Percentiles rank a stretch among this genome's conserved stretches.
These are phyloP conservation scores for Bipolaris cookei DNA, from an alignment of 2,329 filamentous ascomycete genomes.

Conservation along the genomic window DNA sequence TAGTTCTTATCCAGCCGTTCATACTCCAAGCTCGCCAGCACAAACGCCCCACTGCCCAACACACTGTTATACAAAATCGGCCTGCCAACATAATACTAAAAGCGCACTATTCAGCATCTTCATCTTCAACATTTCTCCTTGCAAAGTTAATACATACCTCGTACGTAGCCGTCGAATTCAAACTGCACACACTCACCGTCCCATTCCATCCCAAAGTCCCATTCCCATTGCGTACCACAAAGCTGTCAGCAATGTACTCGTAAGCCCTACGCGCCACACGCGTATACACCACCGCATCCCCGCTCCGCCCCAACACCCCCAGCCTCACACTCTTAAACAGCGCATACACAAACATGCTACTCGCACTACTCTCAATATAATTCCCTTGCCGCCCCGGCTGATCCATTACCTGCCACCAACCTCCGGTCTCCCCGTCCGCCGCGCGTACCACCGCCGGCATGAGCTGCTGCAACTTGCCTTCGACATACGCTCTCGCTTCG, in stretches of 20 bases:
- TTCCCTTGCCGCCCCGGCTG: slow-evolving; percentile 58
- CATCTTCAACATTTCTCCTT: no score
- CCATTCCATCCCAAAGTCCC: slow-evolving; percentile 41
- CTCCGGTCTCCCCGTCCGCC: slow-evolving; percentile 45
- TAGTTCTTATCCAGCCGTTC: slow-evolving; percentile 13
- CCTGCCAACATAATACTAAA: slow-evolving; percentile 52
- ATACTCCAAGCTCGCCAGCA: slow-evolving; percentile 32
- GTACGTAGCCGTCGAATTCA: slow-evolving; percentile 31
- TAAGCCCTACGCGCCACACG: slow-evolving; percentile 49
- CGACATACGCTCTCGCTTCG: slow-evolving; percentile 1
- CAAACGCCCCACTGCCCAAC: slow-evolving; percentile 32
- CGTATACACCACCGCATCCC: slow-evolving; percentile 7
- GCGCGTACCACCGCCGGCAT: slow-evolving; percentile 48
- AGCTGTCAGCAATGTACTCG: slow-evolving; percentile 27
- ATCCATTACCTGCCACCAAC: slow-evolving; percentile 65
- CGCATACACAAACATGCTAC: slow-evolving; percentile 64
- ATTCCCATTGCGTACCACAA: slow-evolving; percentile 27
- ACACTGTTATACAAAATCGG: slow-evolving; percentile 40
- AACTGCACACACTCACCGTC: slow-evolving; percentile 39
- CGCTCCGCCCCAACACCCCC: slow-evolving; percentile 35
- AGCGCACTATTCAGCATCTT: slow-evolving; percentile 1
- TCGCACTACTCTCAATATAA: slow-evolving; percentile 66
- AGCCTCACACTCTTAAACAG: slow-evolving; percentile 56
- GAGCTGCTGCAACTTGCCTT: slow-evolving; percentile 9
- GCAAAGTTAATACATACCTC: slow-evolving; percentile 23